phyloP scores from a whole-genome alignment of 2,329 filamentous ascomycete genomes.

The Curvularia verruculosa region DNA sequence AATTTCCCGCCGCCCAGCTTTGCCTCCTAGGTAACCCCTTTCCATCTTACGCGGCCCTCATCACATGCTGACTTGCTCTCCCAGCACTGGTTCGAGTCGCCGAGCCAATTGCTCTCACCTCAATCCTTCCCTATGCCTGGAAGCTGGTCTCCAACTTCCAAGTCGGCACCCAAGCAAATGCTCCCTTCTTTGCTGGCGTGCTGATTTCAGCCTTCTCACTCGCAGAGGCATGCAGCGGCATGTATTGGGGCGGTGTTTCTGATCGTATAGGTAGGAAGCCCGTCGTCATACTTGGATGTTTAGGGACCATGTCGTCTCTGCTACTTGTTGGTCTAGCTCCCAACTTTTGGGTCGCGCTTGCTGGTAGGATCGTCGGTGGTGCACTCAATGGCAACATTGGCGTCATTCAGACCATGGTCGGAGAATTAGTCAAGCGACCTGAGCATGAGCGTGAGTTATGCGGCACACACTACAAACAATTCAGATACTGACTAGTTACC shows the following conservation, averaged over 20 bases:
- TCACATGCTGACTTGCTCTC: slow-evolving; percentile 11
- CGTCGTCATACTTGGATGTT: slow-evolving; percentile 58
- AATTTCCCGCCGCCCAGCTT: slow-evolving; percentile 80
- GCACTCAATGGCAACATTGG: slow-evolving; percentile 81
- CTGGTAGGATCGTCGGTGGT: slow-evolving; percentile 77
- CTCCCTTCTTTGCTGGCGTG: slow-evolving; percentile 84
- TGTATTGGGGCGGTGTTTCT: slow-evolving; percentile 58
- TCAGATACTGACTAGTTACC: slow-evolving; percentile 68
- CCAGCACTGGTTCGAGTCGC: slow-evolving; percentile 88
- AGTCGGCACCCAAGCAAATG: slow-evolving; percentile 45
- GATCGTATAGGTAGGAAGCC: slow-evolving; percentile 51
- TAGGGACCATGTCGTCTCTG: slow-evolving; percentile 82
- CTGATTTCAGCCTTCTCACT: slow-evolving; percentile 93
- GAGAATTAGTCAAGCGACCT: slow-evolving; percentile 80
- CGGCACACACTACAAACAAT: slow-evolving; percentile 4
- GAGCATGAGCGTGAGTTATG: slow-evolving; percentile 78
- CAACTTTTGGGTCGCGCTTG: slow-evolving; percentile 82
- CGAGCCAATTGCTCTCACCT: slow-evolving; percentile 90
- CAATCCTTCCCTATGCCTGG: slow-evolving; percentile 81
- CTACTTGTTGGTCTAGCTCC: slow-evolving; percentile 80
- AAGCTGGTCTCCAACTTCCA: slow-evolving; percentile 48
- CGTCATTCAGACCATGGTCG: slow-evolving; percentile 89
- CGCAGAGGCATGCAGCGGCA: slow-evolving; percentile 83
- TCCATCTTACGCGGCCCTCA: not conserved
- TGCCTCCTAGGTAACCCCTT: slow-evolving; percentile 75